phyloP scores from a whole-genome alignment of 1,139 yeast genomes.

The Suhomyces terraborum region DNA sequence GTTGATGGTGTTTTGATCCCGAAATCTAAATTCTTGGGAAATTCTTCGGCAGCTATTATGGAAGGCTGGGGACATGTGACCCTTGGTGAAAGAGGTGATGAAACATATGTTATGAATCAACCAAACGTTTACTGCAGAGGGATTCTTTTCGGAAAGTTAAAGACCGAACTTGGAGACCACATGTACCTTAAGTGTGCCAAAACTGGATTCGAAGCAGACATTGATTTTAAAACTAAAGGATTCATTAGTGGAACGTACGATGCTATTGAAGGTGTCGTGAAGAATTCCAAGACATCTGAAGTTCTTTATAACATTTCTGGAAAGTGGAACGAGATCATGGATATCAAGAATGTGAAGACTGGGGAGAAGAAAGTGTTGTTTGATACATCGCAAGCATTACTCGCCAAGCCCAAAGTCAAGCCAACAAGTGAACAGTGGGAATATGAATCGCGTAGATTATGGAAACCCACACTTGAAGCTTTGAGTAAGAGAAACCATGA shows the following conservation, averaged over 20 bases:
- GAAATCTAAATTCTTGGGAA: conserved; percentile 84
- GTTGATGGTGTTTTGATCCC: conserved; percentile 91
- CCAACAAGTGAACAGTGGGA: conserved; percentile 78
- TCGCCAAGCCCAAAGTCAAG: conserved; percentile 67
- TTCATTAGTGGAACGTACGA: conserved; percentile 91
- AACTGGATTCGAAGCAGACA: conserved; percentile 67
- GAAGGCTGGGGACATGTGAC: conserved; percentile 82
- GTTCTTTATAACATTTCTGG: conserved; percentile 71
- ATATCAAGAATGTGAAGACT: conserved; percentile 57
- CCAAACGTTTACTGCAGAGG: conserved; percentile 98
- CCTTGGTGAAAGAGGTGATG: conserved; percentile 60
- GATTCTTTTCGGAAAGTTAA: conserved; percentile 84
- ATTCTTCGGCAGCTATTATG: conserved; percentile 96
- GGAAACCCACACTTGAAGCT: conserved; percentile 83
- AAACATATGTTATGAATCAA: conserved; percentile 74
- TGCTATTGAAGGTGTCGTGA: conserved; percentile 76
- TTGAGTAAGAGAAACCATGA: conserved; percentile 73
- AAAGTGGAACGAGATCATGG: conserved; percentile 90
- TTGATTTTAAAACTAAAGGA: conserved; percentile 94
- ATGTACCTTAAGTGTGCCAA: conserved; percentile 69
- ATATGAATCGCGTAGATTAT: conserved; percentile 76
- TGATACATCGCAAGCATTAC: conserved; percentile 59
- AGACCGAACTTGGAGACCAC: conserved; percentile 90
- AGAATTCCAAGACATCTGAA: conserved; percentile 54
- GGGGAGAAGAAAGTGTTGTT: conserved; percentile 56